A percentile compares a stretch with the other conserved stretches of the same genome.
These are phyloP conservation scores for Corynespora cassiicola DNA, from an alignment of 2,329 filamentous ascomycete genomes.

Conservation along the genomic window DNA sequence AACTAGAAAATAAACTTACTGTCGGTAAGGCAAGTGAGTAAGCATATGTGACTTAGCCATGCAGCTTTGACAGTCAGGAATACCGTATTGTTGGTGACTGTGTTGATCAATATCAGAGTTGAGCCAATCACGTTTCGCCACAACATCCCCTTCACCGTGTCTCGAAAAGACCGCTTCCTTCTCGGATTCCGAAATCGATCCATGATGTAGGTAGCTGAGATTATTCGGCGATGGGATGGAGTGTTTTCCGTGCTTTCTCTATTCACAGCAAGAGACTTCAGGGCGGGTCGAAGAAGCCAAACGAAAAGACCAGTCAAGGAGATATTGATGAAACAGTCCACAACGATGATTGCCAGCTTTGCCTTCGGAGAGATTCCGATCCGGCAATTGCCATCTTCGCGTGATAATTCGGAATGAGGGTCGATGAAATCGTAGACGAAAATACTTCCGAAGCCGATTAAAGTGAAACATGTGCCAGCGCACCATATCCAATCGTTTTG, in stretches of 20 bases:
- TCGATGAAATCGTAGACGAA: constrained; percentile 25
- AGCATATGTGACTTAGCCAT: constrained; percentile 44
- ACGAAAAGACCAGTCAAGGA: constrained; percentile 43
- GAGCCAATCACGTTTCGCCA: constrained; percentile 34
- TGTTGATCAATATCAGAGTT: constrained; percentile 38
- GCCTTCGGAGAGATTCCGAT: constrained; percentile 42
- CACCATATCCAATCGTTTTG: constrained; percentile 40
- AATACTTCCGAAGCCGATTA: constrained; percentile 27
- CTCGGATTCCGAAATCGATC: no score
- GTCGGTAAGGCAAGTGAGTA: constrained; percentile 45
- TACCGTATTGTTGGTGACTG: constrained; percentile 41
- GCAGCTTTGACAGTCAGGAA: constrained; percentile 31
- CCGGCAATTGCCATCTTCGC: constrained; percentile 34
- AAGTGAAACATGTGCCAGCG: constrained; percentile 22
- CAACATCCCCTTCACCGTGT: constrained; percentile 25
- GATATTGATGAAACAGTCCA: constrained; percentile 43
- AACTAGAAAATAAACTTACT: constrained; percentile 35
- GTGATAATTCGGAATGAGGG: constrained; percentile 33
- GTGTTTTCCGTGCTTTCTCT: no score
- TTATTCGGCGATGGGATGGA: neutral
- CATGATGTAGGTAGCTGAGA: neutral
- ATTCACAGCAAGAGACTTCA: constrained; percentile 10
- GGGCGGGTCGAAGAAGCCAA: constrained; percentile 35
- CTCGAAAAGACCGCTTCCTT: constrained; percentile 12
- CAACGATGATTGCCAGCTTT: constrained; percentile 35